Conservation (phyloP, 441 rosid genomes). For the Pelargonium citronellum region DNA sequence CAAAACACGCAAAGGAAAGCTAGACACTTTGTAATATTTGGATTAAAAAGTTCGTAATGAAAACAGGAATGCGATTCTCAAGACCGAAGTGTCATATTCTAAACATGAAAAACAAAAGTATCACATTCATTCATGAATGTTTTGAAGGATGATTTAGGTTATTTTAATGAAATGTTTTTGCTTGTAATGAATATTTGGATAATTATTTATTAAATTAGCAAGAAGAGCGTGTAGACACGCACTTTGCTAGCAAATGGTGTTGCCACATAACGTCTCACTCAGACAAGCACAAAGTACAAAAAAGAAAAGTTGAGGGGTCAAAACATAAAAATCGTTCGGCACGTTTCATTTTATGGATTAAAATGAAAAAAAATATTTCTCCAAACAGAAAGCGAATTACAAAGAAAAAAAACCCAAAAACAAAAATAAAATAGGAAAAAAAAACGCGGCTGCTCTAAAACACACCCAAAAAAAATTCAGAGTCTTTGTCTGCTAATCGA, state of each 20-base stretch:
- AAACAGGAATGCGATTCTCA: no score
- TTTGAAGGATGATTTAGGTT: no score
- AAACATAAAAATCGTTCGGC: not conserved
- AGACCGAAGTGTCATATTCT: no score
- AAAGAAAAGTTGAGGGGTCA: not conserved
- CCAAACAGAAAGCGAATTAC: not conserved
- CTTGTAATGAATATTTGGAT: no score
- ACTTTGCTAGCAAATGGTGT: not conserved
- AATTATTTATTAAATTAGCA: no score
- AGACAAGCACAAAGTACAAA: not conserved
- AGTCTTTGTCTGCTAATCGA: slow-evolving; percentile 5
- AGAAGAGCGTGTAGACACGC: not conserved
- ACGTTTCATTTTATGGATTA: not conserved
- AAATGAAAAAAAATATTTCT: not conserved
- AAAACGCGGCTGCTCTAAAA: slow-evolving; percentile 6
- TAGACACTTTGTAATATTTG: no score
- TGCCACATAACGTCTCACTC: not conserved
- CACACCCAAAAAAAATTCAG: not conserved
- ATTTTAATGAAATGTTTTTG: no score
- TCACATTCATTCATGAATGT: no score
- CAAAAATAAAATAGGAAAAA: not conserved
- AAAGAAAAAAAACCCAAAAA: not conserved
- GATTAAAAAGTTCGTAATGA: no score
- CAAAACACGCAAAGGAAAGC: no score
- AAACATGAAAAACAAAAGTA: no score